A percentile compares a stretch with the other conserved stretches of the same genome.
Evolutionary conservation across 2,329 filamentous ascomycete species (phyloP).

Genomic region (Diaporthe longicolla): DNA sequence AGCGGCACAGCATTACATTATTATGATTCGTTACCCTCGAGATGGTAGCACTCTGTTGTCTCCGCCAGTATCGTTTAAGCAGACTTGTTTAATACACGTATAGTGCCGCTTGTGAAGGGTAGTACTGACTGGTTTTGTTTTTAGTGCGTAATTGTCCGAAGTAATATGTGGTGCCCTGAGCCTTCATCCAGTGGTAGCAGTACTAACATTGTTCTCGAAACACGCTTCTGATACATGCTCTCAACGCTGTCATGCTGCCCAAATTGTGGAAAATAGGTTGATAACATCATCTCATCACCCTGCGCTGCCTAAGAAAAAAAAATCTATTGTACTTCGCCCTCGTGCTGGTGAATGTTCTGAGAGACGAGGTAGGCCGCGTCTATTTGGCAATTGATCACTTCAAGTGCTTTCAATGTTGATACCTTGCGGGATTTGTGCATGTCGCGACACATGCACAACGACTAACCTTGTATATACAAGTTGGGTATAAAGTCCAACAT

Average conservation of each 20-base stretch:
- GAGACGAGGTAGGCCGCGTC: not conserved
- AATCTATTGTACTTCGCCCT: no score
- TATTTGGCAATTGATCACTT: no score
- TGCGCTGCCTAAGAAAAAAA: no score
- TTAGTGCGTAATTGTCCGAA: no score
- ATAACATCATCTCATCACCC: not conserved
- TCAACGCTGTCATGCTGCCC: not conserved
- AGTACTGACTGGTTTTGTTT: no score
- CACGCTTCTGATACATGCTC: not conserved
- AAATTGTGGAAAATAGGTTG: not conserved
- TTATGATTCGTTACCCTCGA: not conserved
- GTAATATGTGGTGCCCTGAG: no score
- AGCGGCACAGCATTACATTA: not conserved
- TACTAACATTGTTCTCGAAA: no score
- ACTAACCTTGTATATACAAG: not conserved
- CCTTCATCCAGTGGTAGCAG: no score
- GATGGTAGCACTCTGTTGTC: not conserved
- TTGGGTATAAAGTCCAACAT: not conserved
- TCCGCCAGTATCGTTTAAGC: not conserved
- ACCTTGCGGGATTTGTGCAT: not conserved
- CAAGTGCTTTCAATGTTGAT: no score
- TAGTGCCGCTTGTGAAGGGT: not conserved
- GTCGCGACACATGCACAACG: not conserved
- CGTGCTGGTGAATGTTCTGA: no score
- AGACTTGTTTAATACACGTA: not conserved